These are phyloP conservation scores for Nicotiana obtusifolia DNA, from an alignment of 257 asterid species.

Conservation along the genomic window DNA sequence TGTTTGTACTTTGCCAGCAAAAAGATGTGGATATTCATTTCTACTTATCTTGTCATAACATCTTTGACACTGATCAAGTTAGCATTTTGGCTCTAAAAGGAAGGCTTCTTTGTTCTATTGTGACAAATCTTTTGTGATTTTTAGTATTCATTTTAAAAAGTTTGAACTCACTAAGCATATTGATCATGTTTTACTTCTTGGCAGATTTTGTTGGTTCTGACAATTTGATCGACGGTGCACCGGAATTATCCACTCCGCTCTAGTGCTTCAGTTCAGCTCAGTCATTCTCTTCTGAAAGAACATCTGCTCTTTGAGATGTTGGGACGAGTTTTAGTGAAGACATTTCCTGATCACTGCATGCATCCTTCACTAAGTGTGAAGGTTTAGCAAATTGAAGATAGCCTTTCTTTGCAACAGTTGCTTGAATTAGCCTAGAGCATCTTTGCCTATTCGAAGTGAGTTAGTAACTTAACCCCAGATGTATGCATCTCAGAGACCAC, in stretches of 20 bases:
- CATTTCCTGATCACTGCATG: background rate
- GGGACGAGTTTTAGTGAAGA: background rate
- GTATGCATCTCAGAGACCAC: constrained; percentile 62
- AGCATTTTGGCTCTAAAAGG: background rate
- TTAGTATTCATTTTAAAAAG: background rate
- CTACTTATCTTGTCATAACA: background rate
- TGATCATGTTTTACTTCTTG: background rate
- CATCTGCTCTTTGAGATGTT: background rate
- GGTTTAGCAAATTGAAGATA: background rate
- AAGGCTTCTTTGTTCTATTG: background rate
- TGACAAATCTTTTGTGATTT: background rate
- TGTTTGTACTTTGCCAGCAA: background rate
- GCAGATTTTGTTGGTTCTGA: background rate
- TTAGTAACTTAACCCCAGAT: constrained; percentile 27
- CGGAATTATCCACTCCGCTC: background rate
- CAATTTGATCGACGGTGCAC: background rate
- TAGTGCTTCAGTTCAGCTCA: background rate
- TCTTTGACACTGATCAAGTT: background rate
- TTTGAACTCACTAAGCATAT: background rate
- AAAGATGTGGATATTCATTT: background rate
- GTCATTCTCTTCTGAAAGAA: background rate
- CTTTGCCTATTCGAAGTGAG: background rate
- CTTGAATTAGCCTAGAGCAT: background rate
- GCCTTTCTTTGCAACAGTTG: background rate
- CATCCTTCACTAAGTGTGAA: background rate